Conservation (phyloP, 73 alveolate species). For the Paramecium primaurelia region DNA sequence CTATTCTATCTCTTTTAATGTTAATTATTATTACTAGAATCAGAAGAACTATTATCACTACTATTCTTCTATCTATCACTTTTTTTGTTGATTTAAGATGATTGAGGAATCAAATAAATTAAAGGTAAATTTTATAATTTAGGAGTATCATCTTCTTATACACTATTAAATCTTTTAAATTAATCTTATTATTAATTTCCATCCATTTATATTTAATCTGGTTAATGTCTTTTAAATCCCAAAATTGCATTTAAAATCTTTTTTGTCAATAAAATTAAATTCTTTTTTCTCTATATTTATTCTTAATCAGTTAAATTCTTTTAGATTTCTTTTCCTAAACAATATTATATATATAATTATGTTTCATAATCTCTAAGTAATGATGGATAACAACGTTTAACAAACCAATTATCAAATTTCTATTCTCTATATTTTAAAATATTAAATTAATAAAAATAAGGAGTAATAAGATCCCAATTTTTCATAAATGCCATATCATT, state of each 20-base stretch:
- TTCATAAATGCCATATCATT: conserved; percentile 61
- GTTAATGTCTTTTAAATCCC: neutral
- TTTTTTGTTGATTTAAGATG: neutral
- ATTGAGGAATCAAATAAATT: neutral
- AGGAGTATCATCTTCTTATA: neutral
- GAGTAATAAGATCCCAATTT: conserved; percentile 59
- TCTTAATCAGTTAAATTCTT: neutral
- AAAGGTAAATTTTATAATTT: neutral
- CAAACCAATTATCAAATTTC: conserved; percentile 16
- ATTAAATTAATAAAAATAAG: conserved; percentile 44
- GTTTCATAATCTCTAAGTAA: conserved; percentile 29
- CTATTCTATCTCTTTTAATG: neutral
- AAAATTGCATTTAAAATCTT: neutral
- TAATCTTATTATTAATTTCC: neutral
- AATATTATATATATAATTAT: neutral
- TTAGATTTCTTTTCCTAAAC: conserved; percentile 31
- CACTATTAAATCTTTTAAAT: neutral
- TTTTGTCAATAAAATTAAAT: neutral
- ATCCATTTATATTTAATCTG: neutral
- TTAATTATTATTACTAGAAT: neutral
- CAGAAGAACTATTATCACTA: neutral
- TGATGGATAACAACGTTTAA: conserved; percentile 27
- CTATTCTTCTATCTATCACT: neutral
- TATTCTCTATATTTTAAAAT: neutral
- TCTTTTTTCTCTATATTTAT: neutral